Percentiles rank a stretch among this genome's conserved stretches.
These are phyloP conservation scores for Hibiscus trionum DNA, from an alignment of 345 rosid genomes.

Conservation along the genomic window DNA sequence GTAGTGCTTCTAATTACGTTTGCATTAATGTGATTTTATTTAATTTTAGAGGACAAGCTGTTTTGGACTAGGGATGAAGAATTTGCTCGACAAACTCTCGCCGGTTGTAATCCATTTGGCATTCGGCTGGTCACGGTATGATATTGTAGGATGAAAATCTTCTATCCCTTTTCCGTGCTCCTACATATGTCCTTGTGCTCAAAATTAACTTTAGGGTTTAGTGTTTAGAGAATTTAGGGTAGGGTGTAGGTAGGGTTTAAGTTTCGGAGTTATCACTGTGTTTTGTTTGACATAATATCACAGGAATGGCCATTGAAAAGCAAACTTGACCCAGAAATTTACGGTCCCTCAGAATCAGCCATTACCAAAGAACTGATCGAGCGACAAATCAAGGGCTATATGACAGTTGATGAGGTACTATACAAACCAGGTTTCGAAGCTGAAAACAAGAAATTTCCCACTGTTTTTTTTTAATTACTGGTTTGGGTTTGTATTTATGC, in stretches of 20 bases:
- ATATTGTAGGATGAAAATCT: too few species aligned
- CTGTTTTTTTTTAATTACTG: too few species aligned
- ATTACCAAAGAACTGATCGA: conserved; percentile 53
- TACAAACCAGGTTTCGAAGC: neutral
- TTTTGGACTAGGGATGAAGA: conserved; percentile 77
- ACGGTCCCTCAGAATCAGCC: conserved; percentile 56
- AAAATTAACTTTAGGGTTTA: too few species aligned
- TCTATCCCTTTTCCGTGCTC: too few species aligned
- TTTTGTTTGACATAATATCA: conserved; percentile 18
- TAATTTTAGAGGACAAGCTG: conserved; percentile 45
- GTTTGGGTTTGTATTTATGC: neutral
- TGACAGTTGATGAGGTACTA: conserved; percentile 44
- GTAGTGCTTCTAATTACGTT: neutral
- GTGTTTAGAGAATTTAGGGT: too few species aligned
- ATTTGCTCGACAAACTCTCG: conserved; percentile 65
- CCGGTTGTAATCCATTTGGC: conserved; percentile 64
- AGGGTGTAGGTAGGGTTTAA: too few species aligned
- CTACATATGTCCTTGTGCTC: too few species aligned
- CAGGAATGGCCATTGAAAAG: conserved; percentile 83
- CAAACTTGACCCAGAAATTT: conserved; percentile 50
- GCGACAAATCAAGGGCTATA: conserved; percentile 42
- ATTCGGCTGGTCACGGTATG: conserved; percentile 51
- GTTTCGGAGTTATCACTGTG: too few species aligned
- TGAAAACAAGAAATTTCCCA: neutral
- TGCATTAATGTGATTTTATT: conserved; percentile 17